Conservation (phyloP, 1,284 basidiomycete genomes). For the Cerrena zonata region DNA sequence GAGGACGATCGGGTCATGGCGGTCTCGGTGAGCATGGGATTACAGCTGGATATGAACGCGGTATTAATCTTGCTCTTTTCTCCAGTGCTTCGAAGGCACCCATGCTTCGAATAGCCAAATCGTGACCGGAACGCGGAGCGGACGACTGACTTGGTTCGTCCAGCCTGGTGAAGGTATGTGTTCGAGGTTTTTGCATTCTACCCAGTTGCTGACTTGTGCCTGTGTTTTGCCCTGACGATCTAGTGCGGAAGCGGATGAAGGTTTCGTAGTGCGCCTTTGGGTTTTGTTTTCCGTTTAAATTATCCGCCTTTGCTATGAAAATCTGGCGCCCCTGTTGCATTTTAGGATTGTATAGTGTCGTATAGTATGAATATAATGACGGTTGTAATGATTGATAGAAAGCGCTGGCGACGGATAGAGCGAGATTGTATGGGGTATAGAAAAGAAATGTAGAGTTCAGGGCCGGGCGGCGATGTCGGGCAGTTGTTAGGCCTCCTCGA, state of each 20-base stretch:
- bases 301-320: not conserved
- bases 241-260: constrained; percentile 1
- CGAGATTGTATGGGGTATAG: not conserved
- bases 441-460: constrained; percentile 11
- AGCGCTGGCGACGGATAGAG: not conserved
- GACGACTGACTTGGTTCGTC: constrained; percentile 52
- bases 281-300: constrained; percentile 1
- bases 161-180: constrained; percentile 29
- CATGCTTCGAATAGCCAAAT: constrained; percentile 33
- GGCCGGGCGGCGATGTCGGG: constrained; percentile 15
- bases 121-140: constrained; percentile 51
- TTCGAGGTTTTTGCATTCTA: not conserved
- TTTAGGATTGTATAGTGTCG: not conserved
- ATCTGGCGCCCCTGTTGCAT: not conserved
- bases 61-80: constrained; percentile 1
- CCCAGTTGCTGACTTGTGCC: not conserved
- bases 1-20: constrained; percentile 50
- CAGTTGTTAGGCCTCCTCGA: constrained; percentile 20
- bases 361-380: constrained; percentile 2
- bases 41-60: not conserved
- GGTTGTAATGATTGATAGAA: not conserved
- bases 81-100: constrained; percentile 43
- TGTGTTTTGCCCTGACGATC: not conserved
- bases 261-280: not conserved
- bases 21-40: constrained; percentile 47